Conservation (phyloP, 805 yeast species). For the Wickerhamomyces alni region DNA sequence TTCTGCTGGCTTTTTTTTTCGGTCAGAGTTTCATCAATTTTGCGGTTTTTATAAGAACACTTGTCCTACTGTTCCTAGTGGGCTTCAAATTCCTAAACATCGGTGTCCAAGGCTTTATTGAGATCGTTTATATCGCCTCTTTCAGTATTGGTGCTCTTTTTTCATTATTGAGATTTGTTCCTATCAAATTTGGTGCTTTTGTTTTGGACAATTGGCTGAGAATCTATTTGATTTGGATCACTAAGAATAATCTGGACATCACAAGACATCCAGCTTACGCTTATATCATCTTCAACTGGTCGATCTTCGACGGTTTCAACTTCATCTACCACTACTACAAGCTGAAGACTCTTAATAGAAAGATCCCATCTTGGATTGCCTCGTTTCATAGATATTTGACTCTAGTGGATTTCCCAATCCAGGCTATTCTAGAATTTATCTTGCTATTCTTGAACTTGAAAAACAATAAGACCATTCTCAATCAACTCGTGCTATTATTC, state of each 20-base stretch:
- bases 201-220: not conserved
- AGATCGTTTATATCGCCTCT: not conserved
- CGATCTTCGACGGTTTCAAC: conserved; percentile 6
- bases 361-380: conserved; percentile 5
- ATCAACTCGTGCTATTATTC: conserved; percentile 8
- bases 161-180: not conserved
- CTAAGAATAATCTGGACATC: conserved; percentile 3
- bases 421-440: conserved; percentile 13
- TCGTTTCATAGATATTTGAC: conserved; percentile 2
- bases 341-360: conserved; percentile 7
- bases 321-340: conserved; percentile 16
- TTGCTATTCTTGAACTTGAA: conserved; percentile 15
- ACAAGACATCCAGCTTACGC: conserved; percentile 13
- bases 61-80: conserved; percentile 54
- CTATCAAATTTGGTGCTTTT: not conserved
- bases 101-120: not conserved
- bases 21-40: conserved; percentile 13
- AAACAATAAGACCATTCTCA: conserved; percentile 1
- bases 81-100: conserved; percentile 41
- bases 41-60: conserved; percentile 36
- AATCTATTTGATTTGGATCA: not conserved
- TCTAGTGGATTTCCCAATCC: conserved; percentile 10
- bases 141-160: not conserved
- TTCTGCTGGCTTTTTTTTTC: conserved; percentile 6
- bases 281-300: conserved; percentile 6